These are phyloP conservation scores for Magnolia changhungtana DNA, from an alignment of 164 flowering plant genomes.

Conservation along the genomic window DNA sequence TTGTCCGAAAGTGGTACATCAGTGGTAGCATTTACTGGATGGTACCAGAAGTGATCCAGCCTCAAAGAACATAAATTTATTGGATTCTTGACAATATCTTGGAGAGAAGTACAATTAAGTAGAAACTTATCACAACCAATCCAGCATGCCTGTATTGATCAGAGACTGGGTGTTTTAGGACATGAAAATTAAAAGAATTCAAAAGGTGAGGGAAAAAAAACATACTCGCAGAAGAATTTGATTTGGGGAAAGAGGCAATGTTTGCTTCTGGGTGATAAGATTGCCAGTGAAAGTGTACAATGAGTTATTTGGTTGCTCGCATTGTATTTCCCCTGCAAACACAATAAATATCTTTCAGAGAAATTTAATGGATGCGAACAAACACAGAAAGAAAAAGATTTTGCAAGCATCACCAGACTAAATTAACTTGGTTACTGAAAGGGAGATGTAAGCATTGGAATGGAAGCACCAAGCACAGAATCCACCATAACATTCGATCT, in stretches of 20 bases:
- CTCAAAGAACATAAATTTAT: too few species aligned
- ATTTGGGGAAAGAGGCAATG: slow-evolving; percentile 84
- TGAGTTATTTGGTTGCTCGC: slow-evolving; percentile 97
- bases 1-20: too few species aligned
- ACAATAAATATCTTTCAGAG: background rate
- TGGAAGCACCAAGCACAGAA: background rate
- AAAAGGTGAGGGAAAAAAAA: background rate
- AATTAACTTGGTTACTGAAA: background rate
- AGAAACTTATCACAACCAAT: too few species aligned
- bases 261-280: slow-evolving; percentile 76
- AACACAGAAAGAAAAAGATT: background rate
- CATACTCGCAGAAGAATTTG: slow-evolving; percentile 82
- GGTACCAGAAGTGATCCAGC: too few species aligned
- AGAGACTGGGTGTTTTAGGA: background rate
- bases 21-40: too few species aligned
- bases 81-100: too few species aligned
- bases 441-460: background rate
- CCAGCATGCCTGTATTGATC: background rate
- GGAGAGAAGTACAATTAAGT: too few species aligned
- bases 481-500: background rate
- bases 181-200: background rate
- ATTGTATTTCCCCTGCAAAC: slow-evolving; percentile 80
- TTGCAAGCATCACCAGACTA: background rate
- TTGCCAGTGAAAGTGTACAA: slow-evolving; percentile 95
- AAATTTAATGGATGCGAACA: background rate